Evolutionary conservation across 164 flowering plant genomes (phyloP).

Genomic region (Kingdonia uniflora): DNA sequence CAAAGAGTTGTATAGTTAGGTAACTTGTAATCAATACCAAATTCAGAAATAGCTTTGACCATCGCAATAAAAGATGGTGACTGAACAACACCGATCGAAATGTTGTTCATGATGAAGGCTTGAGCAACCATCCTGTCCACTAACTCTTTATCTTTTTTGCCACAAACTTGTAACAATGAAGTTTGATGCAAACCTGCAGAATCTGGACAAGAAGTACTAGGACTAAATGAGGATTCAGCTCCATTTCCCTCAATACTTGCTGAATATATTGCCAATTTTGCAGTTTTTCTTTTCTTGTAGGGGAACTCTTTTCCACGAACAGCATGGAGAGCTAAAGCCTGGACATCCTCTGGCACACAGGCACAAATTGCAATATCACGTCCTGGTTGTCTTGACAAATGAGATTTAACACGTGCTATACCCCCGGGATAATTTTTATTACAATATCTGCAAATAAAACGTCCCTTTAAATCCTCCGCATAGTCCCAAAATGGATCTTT

Average conservation of each 20-base stretch:
- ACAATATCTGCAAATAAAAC: too few species aligned
- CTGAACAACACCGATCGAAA: constrained; percentile 9
- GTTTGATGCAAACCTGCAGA: constrained; percentile 2
- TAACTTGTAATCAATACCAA: constrained; percentile 11
- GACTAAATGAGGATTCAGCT: neutral
- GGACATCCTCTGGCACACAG: too few species aligned
- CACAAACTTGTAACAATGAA: neutral
- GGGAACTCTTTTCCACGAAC: too few species aligned
- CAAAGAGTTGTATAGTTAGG: constrained; percentile 13
- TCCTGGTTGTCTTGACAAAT: too few species aligned
- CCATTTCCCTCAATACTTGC: constrained; percentile 6
- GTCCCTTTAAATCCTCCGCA: too few species aligned
- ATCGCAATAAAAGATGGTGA: constrained; percentile 14
- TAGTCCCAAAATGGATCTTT: too few species aligned
- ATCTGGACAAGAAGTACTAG: constrained; percentile 6
- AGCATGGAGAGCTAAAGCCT: too few species aligned
- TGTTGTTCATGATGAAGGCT: constrained; percentile 11
- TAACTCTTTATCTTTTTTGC: constrained; percentile 5
- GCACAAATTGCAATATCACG: constrained; percentile 18
- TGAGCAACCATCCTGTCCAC: constrained; percentile 14
- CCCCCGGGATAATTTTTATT: constrained; percentile 19
- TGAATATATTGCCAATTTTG: neutral
- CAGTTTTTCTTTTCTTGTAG: too few species aligned
- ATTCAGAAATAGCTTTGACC: constrained; percentile 14
- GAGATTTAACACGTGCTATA: too few species aligned